phyloP scores from a whole-genome alignment of 208 protist genomes.

The Willaertia magna region DNA sequence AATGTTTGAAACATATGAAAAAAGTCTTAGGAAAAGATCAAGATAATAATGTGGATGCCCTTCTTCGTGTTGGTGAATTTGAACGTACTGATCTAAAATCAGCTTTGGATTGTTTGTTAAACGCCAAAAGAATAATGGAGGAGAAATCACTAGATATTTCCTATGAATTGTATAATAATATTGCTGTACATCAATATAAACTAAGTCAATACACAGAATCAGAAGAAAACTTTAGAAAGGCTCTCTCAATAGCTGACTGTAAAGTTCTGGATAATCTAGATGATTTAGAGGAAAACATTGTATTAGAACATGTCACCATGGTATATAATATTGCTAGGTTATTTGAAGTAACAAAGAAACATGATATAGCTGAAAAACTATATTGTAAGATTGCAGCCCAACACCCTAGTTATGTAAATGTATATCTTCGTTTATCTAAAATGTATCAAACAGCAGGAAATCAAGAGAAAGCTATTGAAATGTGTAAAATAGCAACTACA shows the following conservation, averaged over 20 bases:
- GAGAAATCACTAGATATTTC: background rate
- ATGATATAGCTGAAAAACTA: background rate
- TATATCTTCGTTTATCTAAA: slow-evolving; percentile 28
- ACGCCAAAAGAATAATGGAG: background rate
- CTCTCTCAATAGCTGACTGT: background rate
- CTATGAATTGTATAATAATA: slow-evolving; percentile 16
- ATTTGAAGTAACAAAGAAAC: background rate
- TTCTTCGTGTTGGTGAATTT: background rate
- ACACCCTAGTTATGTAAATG: slow-evolving; percentile 37
- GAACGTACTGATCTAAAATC: background rate
- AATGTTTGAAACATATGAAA: background rate
- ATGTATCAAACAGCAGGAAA: slow-evolving; percentile 25
- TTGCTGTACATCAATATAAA: background rate
- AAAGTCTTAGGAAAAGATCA: background rate
- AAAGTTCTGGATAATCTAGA: background rate
- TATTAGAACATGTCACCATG: background rate
- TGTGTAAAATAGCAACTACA: slow-evolving; percentile 17
- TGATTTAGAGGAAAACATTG: background rate
- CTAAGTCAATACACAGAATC: background rate
- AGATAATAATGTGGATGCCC: slow-evolving; percentile 10
- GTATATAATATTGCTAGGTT: background rate
- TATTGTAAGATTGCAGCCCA: slow-evolving; percentile 29
- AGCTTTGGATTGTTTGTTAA: background rate
- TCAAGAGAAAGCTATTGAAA: slow-evolving; percentile 20
- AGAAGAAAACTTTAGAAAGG: background rate